A percentile compares a stretch with the other conserved stretches of the same genome.
These are phyloP conservation scores for Nicotiana noctiflora DNA, from an alignment of 257 asterid genomes.

Conservation along the genomic window DNA sequence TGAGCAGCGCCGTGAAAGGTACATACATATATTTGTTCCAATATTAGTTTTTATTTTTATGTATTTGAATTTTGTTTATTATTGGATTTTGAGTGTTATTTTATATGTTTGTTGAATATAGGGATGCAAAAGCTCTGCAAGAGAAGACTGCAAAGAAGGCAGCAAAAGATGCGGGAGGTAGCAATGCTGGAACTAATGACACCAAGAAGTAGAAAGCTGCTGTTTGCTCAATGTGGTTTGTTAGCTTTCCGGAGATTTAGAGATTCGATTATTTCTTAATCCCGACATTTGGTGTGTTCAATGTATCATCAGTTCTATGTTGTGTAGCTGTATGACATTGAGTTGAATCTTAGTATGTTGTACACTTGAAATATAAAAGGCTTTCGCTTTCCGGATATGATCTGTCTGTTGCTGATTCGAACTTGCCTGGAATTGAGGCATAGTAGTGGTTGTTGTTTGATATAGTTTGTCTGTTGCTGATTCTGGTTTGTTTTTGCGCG, in stretches of 20 bases:
- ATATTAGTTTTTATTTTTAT: not conserved
- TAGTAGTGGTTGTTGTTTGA: not conserved
- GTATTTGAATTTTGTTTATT: not conserved
- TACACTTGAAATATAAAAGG: not conserved
- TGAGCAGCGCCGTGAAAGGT: constrained; percentile 68
- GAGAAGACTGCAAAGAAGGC: constrained; percentile 83
- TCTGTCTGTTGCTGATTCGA: not conserved
- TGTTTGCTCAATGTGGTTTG: not conserved
- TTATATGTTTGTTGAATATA: constrained; percentile 16
- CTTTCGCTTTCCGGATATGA: not conserved
- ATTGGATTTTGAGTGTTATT: not conserved
- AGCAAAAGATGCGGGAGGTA: constrained; percentile 46
- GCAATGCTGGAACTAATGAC: constrained; percentile 60
- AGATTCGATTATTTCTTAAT: not conserved
- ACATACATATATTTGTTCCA: not conserved
- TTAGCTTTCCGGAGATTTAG: not conserved
- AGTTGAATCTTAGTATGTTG: not conserved
- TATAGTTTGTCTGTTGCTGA: not conserved
- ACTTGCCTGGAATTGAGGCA: not conserved
- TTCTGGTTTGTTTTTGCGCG: not conserved
- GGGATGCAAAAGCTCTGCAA: constrained; percentile 90
- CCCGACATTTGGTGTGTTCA: not conserved
- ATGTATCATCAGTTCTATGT: not conserved
- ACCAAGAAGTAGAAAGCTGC: constrained; percentile 45
- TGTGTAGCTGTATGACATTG: not conserved